Conservation (phyloP, 257 asterid genomes). For the Echites panduratus region DNA sequence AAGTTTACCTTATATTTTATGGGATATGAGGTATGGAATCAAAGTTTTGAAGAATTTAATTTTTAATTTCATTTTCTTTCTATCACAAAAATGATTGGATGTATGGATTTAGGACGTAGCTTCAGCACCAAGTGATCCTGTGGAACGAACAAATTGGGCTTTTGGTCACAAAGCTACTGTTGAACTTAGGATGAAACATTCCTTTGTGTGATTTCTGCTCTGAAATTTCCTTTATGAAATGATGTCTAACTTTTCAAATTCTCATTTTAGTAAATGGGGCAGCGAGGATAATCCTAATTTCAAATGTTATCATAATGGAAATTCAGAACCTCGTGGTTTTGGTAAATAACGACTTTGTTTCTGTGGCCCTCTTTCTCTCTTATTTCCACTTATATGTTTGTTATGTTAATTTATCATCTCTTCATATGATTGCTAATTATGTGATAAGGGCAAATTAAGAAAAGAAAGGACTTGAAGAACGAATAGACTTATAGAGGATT, state of each 20-base stretch:
- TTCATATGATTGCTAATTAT: background rate
- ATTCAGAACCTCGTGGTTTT: constrained; percentile 89
- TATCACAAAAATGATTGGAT: background rate
- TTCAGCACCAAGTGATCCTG: constrained; percentile 65
- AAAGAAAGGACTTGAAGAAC: too few species aligned
- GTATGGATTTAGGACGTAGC: constrained; percentile 50
- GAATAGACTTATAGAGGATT: too few species aligned
- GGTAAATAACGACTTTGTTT: constrained; percentile 32
- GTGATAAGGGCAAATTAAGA: too few species aligned
- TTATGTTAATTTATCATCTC: background rate
- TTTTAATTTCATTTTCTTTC: background rate
- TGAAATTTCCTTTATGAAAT: background rate
- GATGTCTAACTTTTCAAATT: constrained; percentile 13
- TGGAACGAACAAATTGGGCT: constrained; percentile 76
- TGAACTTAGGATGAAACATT: constrained; percentile 65
- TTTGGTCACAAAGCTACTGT: constrained; percentile 67
- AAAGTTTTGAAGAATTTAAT: constrained; percentile 1
- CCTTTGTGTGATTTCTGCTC: constrained; percentile 2
- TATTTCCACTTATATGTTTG: constrained; percentile 1
- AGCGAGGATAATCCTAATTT: constrained; percentile 80
- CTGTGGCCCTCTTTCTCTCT: constrained; percentile 21
- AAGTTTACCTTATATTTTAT: constrained; percentile 74
- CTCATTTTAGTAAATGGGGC: constrained; percentile 84
- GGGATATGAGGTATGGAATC: constrained; percentile 71
- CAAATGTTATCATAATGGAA: constrained; percentile 83